Base-by-base conservation (phyloP, 2,329 filamentous ascomycete genomes). In the Hymenoscyphus repandus region DNA sequence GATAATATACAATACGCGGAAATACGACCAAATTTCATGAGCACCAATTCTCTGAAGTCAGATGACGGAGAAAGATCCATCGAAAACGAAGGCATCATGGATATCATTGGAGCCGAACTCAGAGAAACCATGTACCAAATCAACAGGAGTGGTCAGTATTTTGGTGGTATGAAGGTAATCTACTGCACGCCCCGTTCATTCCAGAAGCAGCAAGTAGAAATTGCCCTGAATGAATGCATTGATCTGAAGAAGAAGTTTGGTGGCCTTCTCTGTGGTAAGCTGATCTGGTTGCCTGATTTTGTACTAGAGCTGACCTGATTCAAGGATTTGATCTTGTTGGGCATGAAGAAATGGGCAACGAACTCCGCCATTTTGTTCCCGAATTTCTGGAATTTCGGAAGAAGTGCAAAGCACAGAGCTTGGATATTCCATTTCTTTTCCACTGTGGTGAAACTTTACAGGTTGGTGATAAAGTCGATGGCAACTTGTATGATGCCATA, bases 401-500 rank as follows among this genome's bases (percentile, higher is more conserved):
- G 30, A 68, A 72, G 1, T 88, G 84, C 67, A 61, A 68, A 5
- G 51, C 57, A 1, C 64, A 71, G 0, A 59, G 62, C 0, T 52
- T 85, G 3, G 73, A 81, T 0, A 85, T 90, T 2, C 86, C 86
- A 0, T 88, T 89, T 61, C 71, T 90, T 36, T 87, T 90, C 61
- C 86, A 90, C 68, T 88, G 86, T 56, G 86, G 86, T 20, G 86
- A 90, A 69, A 88, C 86, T 1, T 72, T 88, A 4, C 82, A 88
- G 30, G 75, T 78, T 7, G 85, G 84, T 34, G 76, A 75, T 20
- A 77, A 81, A 5, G 75, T 76, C 1, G 82, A 89, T 56, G 81
- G 77, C 15, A 90, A 90, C 62, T 70, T 90, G 0, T 73, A 83
- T 45, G 85, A 88, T 55, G 83, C 86, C 3, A 74, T 88, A 1